These are phyloP conservation scores for Glomus cerebriforme DNA, from an alignment of 192 early-diverging fungal species.

Conservation along the genomic window DNA sequence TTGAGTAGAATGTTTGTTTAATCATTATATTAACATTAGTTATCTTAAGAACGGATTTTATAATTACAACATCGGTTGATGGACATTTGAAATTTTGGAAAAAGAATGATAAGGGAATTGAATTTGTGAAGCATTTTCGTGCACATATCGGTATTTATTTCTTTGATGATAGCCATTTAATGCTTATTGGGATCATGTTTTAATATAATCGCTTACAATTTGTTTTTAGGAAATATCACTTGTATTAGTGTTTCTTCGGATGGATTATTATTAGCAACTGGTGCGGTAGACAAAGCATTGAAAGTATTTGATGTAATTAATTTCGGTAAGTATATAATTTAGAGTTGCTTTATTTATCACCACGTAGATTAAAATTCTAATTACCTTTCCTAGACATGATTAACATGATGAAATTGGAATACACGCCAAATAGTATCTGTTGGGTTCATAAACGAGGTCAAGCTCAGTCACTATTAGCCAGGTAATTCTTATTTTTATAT, in stretches of 20 bases:
- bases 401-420: conserved; percentile 84
- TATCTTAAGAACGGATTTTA: conserved; percentile 75
- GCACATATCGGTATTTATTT: conserved; percentile 71
- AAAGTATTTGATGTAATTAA: conserved; percentile 97
- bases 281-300: conserved; percentile 78
- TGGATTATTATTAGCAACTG: conserved; percentile 79
- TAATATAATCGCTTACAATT: neutral
- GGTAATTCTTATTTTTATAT: conserved; percentile 62
- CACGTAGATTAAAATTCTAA: too few species aligned
- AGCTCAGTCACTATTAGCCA: conserved; percentile 79
- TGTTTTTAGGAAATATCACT: conserved; percentile 45
- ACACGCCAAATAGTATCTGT: conserved; percentile 73
- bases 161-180: neutral
- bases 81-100: conserved; percentile 99
- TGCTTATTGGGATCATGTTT: neutral
- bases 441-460: conserved; percentile 88
- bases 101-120: conserved; percentile 86
- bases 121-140: conserved; percentile 98
- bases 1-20: neutral
- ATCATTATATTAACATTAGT: neutral
- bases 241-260: conserved; percentile 70
- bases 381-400: conserved; percentile 81
- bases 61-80: conserved; percentile 92
- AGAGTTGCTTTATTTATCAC: too few species aligned
- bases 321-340: conserved; percentile 66